A percentile compares a stretch with the other conserved stretches of the same genome.
Conservation (phyloP, 2,329 filamentous ascomycete species). For the Knoxdaviesia capensis region DNA sequence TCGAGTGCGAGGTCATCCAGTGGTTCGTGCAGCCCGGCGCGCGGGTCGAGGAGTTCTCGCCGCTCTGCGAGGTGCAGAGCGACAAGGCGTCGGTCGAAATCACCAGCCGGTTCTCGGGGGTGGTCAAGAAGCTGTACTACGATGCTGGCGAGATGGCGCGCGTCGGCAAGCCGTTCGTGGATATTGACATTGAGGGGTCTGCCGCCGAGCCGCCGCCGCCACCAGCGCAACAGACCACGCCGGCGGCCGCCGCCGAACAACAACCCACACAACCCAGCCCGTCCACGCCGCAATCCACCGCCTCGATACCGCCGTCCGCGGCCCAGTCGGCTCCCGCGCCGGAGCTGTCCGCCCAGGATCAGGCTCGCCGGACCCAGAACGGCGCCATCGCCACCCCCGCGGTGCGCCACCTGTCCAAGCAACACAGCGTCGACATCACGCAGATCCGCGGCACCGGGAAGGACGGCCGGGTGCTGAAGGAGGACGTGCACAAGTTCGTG, state of each 20-base stretch:
- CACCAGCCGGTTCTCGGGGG: constrained; percentile 82
- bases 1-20: constrained; percentile 96
- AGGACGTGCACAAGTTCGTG: constrained; percentile 63
- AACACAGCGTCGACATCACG: constrained; percentile 56
- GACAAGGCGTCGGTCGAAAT: constrained; percentile 89
- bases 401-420: constrained; percentile 71
- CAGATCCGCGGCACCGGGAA: constrained; percentile 70
- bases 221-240: neutral
- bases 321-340: constrained; percentile 10
- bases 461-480: constrained; percentile 80
- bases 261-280: no score
- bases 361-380: constrained; percentile 33
- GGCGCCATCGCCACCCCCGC: constrained; percentile 74
- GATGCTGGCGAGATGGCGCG: constrained; percentile 91
- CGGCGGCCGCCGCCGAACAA: neutral
- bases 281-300: no score
- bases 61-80: constrained; percentile 92
- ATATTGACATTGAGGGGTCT: constrained; percentile 79
- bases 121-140: constrained; percentile 92
- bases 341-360: constrained; percentile 1
- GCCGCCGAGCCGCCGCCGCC: constrained; percentile 14
- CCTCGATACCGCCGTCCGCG: no score
- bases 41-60: constrained; percentile 92
- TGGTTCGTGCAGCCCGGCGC: constrained; percentile 98
- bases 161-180: constrained; percentile 83